Base-by-base conservation (phyloP, 805 yeast genomes). In the Tanozyma kutaoensis region DNA sequence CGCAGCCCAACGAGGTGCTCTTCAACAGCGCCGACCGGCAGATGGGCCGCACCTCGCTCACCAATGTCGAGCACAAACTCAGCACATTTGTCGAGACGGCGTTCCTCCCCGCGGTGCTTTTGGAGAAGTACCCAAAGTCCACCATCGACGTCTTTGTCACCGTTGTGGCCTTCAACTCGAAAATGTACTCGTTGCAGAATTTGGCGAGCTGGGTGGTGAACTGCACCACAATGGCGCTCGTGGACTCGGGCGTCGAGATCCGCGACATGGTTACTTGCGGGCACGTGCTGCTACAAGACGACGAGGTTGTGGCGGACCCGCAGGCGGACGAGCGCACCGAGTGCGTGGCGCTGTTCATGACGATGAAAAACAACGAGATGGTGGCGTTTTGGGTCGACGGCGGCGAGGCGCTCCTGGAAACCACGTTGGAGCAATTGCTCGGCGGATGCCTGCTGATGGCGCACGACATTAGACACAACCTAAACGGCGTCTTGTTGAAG, bases 91-190 rank as follows among this genome's bases (percentile, higher is more conserved):
- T 75, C 7, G 65, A 66, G 28, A 58, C 73, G 4, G 50, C 75
- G 22, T 43, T 73, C 12, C 45, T 62, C 14, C 68, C 76, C 7
- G 50, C 74, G 1, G 58, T 79, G 2, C 38, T 76, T 12, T 55
- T 82, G 19, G 69, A 69, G 10, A 73, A 75, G 34, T 91, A 91
- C 48, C 96, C 97, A 4, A 88, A 88, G 50, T 80, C 95, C 3
- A 73, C 86, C 12, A 81, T 88, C 31, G 91, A 77, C 42, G 66
- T 88, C 11, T 76, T 75, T 35, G 58, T 91, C 5, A 69, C 76
- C 22, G 56, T 88, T 6, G 62, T 86, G 16, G 60, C 76, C n/a
- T 44, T 57, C 3, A 37, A 43, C 15, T 28, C 49, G 11, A 40
- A 44, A 26, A 41, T 49, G 9, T 14, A 28, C 15, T 43, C 46